Evolutionary conservation across 1,139 yeast species (phyloP), one percentile per base, ranked within the genome.

Genomic region (Zygosaccharomyces pseudobailii): DNA sequence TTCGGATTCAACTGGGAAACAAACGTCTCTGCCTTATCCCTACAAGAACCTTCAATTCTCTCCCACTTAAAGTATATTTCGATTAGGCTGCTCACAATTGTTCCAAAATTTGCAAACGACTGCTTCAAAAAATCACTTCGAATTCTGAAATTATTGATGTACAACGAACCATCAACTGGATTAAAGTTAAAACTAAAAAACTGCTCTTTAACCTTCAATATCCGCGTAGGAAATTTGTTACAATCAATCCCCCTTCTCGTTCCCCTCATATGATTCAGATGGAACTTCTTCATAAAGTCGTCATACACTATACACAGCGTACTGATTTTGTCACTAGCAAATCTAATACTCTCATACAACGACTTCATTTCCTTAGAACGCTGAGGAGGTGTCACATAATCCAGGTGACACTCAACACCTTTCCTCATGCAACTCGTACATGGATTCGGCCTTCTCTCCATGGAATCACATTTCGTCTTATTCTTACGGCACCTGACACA

Each of bases 401-500:
- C 87, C 45, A 81, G 68, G 36, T 74, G 73, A 57, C 88, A 82
- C 36, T 67, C 64, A 17, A 75, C 57, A 23, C 76, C 76, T 50
- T 74, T 73, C 59, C 76, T 78, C 10, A 69, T 55, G 61, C 88
- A 82, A 25, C 78, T 74, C 3, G 82, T 63, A 58, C 88, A 82
- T 0, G 85, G 78, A 25, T 65, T 59, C 2, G 87, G 87, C 38
- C 71, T 66, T 21, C 78, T 74, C 20, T 60, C 57, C 6, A 65
- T 56, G 9, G 84, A 84, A 58, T 82, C 83, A 64, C 87, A 82
- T 55, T 75, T 78, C 22, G 82, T 80, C 62, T 82, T 82, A 56
- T 80, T 84, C 56, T 76, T 77, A 39, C 87, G 71, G 62, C 88
- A 82, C 37, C 84, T 67, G 4, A 75, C 70, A 60, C 88, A 82